Percentiles rank a stretch among this genome's conserved stretches.
Evolutionary conservation across 805 yeast species (phyloP).

Genomic region (Ogataea minuta): DNA sequence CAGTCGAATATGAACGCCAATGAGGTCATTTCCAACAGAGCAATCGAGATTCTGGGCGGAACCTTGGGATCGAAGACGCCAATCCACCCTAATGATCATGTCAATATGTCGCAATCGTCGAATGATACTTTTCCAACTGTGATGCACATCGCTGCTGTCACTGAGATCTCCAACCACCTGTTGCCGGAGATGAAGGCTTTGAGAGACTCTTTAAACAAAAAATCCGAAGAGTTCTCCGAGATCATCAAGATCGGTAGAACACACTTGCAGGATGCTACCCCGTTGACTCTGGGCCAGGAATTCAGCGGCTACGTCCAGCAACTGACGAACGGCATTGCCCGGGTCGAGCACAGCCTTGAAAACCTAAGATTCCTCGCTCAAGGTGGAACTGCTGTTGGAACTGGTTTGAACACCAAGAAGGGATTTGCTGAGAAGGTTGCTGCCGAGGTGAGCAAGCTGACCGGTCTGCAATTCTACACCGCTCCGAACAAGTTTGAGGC

Average conservation of each 20-base stretch:
- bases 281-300: slow-evolving; percentile 96
- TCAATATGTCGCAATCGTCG: slow-evolving; percentile 97
- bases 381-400: slow-evolving; percentile 99
- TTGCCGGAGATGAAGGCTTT: slow-evolving; percentile 78
- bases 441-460: slow-evolving; percentile 75
- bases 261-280: slow-evolving; percentile 98
- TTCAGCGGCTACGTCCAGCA: slow-evolving; percentile 96
- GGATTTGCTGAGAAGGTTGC: slow-evolving; percentile 91
- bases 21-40: slow-evolving; percentile 97
- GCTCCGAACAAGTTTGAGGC: slow-evolving; percentile 99
- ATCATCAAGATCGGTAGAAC: slow-evolving; percentile 99
- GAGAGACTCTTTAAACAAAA: slow-evolving; percentile 73
- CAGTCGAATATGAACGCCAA: slow-evolving; percentile 99
- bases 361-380: slow-evolving; percentile 85
- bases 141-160: slow-evolving; percentile 98
- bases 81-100: slow-evolving; percentile 98
- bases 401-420: slow-evolving; percentile 91
- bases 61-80: slow-evolving; percentile 87
- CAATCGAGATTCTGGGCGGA: slow-evolving; percentile 95
- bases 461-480: slow-evolving; percentile 85
- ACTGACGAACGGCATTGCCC: slow-evolving; percentile 81
- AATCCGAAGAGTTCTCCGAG: slow-evolving; percentile 78
- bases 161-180: slow-evolving; percentile 72
- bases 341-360: slow-evolving; percentile 77
- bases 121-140: slow-evolving; percentile 99